A percentile compares a stretch with the other conserved stretches of the same genome.
Evolutionary conservation across 768 basidiomycete species (phyloP).

Genomic region (Mycena filopes): DNA sequence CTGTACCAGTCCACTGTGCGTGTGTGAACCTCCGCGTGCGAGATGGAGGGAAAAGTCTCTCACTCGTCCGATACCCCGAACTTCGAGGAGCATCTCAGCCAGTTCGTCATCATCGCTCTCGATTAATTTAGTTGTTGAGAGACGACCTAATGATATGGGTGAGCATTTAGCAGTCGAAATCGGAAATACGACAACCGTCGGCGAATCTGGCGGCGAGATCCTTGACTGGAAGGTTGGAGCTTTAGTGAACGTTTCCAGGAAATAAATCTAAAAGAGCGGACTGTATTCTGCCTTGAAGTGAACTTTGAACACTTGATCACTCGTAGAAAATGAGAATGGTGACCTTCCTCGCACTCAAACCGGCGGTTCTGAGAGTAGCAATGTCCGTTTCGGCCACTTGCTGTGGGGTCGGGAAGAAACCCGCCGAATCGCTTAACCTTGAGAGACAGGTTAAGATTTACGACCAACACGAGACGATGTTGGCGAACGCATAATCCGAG

Average conservation of each 20-base stretch:
- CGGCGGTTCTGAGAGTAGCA: conserved; percentile 72
- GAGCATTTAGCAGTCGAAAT: not conserved
- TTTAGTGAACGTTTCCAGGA: conserved; percentile 9
- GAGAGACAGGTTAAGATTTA: conserved; percentile 17
- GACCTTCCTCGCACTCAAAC: conserved; percentile 86
- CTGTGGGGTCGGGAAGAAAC: conserved; percentile 77
- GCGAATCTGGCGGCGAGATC: conserved; percentile 85
- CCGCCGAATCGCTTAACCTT: conserved; percentile 39
- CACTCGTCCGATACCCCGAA: conserved; percentile 83
- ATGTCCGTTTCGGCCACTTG: conserved; percentile 74
- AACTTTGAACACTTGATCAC: not conserved
- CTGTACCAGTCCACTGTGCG: conserved; percentile 69
- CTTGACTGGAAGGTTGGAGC: conserved; percentile 59
- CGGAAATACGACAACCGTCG: conserved; percentile 52
- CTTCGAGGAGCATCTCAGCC: conserved; percentile 76
- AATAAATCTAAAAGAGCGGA: conserved; percentile 33
- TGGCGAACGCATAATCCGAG: conserved; percentile 58
- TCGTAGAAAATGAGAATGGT: conserved; percentile 33
- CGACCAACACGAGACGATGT: conserved; percentile 18
- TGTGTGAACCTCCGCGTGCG: conserved; percentile 18
- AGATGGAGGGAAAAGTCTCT: conserved; percentile 37
- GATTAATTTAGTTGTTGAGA: conserved; percentile 78
- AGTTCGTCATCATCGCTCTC: conserved; percentile 82
- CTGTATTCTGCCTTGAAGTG: conserved; percentile 15
- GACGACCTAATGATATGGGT: conserved; percentile 53